Evolutionary conservation across 352 stramenopile species (phyloP), one percentile per base, ranked within the genome.

Genomic region (Pythium vanterpoolii): DNA sequence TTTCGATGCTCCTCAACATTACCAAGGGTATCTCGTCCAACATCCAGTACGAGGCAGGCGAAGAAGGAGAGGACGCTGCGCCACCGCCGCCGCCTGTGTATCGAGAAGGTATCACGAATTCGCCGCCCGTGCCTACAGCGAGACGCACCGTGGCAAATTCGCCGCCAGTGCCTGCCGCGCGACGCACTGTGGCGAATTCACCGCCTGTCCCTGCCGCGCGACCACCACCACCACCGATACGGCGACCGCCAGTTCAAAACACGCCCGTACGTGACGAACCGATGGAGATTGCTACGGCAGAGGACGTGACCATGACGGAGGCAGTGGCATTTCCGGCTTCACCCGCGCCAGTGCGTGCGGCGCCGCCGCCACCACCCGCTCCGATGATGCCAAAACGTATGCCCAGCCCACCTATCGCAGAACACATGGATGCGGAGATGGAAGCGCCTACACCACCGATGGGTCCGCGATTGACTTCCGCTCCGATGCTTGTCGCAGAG

Each of bases 11-110:
- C 10, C 70, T 90, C 59, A 85, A 65, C 67, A 90, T 95, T 55
- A 83, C 79, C 63, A 87, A 89, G 62, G 78, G 75, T 24, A 94
- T 95, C 51, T 83, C 76, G 39, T 94, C 84, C 47, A 88, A 85
- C 28, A 92, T 95, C 43, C 38, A 76, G 61, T 93, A 93, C 70
- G 73, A 75, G 1, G 71, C 77, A 14, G 68, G 36, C 28, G 79
- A 88, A 1, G 72, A 68, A 14, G 54, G 38, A 44, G 62, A 69
- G 5, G 23, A 53, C 0, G 54, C 28, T 5, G 38, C 50, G 31
- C 55, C 58, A 13, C 60, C 62, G 4, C 66, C 81, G 38, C 65
- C 77, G 0, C 56, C 69, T 10, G 40, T 72, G 34, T n/a, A n/a
- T n/a, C 52, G 67, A 9, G 65, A 64, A 10, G 65, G 64, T 26